Percentiles rank a stretch among this genome's conserved stretches.
phyloP scores from a whole-genome alignment of 1,284 basidiomycete species.

The Ceratobasidium sp. region DNA sequence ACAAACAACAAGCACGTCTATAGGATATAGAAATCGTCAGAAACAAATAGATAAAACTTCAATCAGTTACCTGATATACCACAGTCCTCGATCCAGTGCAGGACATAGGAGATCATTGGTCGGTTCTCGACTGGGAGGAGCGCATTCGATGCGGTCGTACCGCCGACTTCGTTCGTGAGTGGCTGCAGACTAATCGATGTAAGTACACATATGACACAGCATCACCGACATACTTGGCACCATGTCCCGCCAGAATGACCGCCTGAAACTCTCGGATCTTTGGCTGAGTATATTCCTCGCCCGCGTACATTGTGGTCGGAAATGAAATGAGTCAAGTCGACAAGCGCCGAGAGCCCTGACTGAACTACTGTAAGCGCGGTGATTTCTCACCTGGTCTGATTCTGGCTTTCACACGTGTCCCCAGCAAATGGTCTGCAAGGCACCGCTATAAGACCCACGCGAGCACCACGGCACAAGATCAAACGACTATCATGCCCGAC shows the following conservation, averaged over 20 bases:
- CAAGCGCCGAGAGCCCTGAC: slow-evolving; percentile 4
- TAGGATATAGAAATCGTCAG: background rate
- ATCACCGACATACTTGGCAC: slow-evolving; percentile 73
- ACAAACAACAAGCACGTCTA: slow-evolving; percentile 88
- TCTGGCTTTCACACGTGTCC: background rate
- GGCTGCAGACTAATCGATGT: slow-evolving; percentile 67
- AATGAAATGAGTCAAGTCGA: slow-evolving; percentile 15
- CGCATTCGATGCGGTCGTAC: slow-evolving; percentile 83
- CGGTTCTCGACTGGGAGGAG: slow-evolving; percentile 87
- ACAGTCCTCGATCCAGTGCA: slow-evolving; percentile 88
- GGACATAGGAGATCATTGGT: slow-evolving; percentile 85
- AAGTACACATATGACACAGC: slow-evolving; percentile 7
- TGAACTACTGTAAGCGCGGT: background rate
- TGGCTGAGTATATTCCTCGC: slow-evolving; percentile 23
- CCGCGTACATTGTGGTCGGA: slow-evolving; percentile 14
- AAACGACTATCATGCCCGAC: background rate
- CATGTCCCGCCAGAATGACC: slow-evolving; percentile 86
- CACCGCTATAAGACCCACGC: background rate
- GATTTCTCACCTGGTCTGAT: background rate
- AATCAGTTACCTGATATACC: slow-evolving; percentile 81
- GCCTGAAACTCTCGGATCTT: slow-evolving; percentile 76
- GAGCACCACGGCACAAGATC: background rate
- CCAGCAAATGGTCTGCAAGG: background rate
- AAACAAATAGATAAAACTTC: slow-evolving; percentile 26
- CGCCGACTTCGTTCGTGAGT: slow-evolving; percentile 72